Evolutionary conservation across 768 basidiomycete genomes (phyloP).

Genomic region (Collybia sp.): DNA sequence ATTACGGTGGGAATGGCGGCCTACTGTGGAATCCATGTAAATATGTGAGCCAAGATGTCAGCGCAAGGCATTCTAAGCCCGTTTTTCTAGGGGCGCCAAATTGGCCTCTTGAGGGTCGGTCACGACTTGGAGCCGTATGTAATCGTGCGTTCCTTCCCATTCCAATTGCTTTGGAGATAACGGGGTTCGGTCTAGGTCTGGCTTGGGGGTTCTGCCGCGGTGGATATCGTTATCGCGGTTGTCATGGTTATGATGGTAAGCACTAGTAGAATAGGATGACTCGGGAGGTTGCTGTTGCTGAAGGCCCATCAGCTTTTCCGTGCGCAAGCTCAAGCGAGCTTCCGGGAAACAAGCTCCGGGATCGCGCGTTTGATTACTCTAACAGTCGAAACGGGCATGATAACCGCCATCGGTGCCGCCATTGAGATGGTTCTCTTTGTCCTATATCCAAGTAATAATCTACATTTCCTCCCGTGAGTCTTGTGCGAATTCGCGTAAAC

Average conservation of each 20-base stretch:
- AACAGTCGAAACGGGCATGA: slow-evolving; percentile 5
- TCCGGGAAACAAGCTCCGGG: not conserved
- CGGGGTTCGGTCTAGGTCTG: slow-evolving; percentile 3
- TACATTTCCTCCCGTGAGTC: slow-evolving; percentile 7
- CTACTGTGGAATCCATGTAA: slow-evolving; percentile 6
- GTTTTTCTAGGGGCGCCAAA: slow-evolving; percentile 1
- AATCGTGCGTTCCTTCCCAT: slow-evolving; percentile 1
- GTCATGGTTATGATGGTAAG: slow-evolving; percentile 10
- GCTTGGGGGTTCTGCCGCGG: slow-evolving; percentile 5
- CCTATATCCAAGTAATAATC: slow-evolving; percentile 6
- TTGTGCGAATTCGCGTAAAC: not conserved
- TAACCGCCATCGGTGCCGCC: slow-evolving; percentile 3
- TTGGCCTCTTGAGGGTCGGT: slow-evolving; percentile 2
- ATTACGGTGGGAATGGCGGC: slow-evolving; percentile 2
- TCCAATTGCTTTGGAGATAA: not conserved
- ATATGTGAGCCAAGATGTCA: not conserved
- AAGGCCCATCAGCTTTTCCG: slow-evolving; percentile 1
- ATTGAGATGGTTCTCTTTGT: slow-evolving; percentile 3
- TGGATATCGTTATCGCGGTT: slow-evolving; percentile 9
- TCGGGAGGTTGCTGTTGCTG: not conserved
- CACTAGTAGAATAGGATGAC: not conserved
- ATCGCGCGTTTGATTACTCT: slow-evolving; percentile 6
- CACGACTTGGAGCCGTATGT: slow-evolving; percentile 1
- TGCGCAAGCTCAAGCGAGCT: not conserved
- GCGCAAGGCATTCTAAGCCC: not conserved